A percentile compares a stretch with the other conserved stretches of the same genome.
These are phyloP conservation scores for Amanita molliuscula DNA, from an alignment of 768 basidiomycete genomes.

Conservation along the genomic window DNA sequence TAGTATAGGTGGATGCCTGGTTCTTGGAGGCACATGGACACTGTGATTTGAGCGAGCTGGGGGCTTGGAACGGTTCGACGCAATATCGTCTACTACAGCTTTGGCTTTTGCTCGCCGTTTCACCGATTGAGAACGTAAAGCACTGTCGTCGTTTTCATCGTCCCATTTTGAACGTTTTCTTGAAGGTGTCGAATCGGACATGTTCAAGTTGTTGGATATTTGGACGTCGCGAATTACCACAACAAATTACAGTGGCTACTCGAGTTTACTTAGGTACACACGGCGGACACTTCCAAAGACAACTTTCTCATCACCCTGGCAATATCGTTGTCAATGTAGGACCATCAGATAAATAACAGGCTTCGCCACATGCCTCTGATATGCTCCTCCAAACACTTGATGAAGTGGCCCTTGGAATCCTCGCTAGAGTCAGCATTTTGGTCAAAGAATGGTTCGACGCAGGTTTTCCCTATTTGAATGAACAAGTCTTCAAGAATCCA, in stretches of 20 bases:
- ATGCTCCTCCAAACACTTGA: slow-evolving; percentile 56
- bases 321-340: not conserved
- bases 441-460: slow-evolving; percentile 59
- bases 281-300: not conserved
- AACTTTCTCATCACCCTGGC: not conserved
- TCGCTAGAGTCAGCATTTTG: slow-evolving; percentile 7
- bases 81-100: slow-evolving; percentile 15
- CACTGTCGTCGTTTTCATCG: slow-evolving; percentile 27
- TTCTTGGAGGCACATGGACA: slow-evolving; percentile 65
- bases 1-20: slow-evolving; percentile 64
- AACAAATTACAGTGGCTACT: too few relatives aligned
- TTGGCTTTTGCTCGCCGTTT: slow-evolving; percentile 50
- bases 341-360: not conserved
- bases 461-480: slow-evolving; percentile 52
- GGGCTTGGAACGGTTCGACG: slow-evolving; percentile 6
- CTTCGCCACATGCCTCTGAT: slow-evolving; percentile 18
- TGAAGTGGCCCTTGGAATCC: slow-evolving; percentile 40
- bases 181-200: slow-evolving; percentile 39
- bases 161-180: slow-evolving; percentile 78
- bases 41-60: slow-evolving; percentile 35
- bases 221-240: too few relatives aligned
- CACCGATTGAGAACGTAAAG: slow-evolving; percentile 16
- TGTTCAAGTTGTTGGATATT: slow-evolving; percentile 19
- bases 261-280: not conserved
- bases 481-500: slow-evolving; percentile 82